Conservation (phyloP, 2,329 filamentous ascomycete genomes). For the Onygenales sp. region DNA sequence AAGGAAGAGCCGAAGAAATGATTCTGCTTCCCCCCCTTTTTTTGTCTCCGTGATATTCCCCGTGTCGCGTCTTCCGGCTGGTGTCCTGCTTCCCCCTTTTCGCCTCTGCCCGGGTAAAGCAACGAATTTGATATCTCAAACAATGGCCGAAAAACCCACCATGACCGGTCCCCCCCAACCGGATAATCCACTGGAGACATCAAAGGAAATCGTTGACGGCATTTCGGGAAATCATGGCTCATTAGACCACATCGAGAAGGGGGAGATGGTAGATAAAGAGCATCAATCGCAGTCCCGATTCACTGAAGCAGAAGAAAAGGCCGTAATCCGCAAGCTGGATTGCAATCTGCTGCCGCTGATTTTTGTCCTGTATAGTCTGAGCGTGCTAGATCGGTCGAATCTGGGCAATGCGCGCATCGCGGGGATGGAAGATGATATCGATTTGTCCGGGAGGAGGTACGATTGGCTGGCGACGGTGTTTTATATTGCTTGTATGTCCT, state of each 20-base stretch:
- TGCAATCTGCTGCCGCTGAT: slow-evolving; percentile 32
- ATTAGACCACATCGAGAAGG: background rate
- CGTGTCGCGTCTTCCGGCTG: too few relatives aligned
- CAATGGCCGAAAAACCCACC: background rate
- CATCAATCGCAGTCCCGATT: background rate
- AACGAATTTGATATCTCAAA: background rate
- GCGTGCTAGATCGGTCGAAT: slow-evolving; percentile 9
- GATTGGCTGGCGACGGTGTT: slow-evolving; percentile 13
- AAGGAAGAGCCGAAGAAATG: too few relatives aligned
- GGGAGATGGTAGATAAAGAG: background rate
- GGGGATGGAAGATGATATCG: slow-evolving; percentile 11
- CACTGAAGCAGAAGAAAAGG: slow-evolving; percentile 7
- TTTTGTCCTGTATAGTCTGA: slow-evolving; percentile 38
- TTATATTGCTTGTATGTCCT: slow-evolving; percentile 13
- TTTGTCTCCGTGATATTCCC: too few relatives aligned
- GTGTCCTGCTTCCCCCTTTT: too few relatives aligned
- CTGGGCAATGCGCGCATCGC: slow-evolving; percentile 11
- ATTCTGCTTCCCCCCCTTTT: too few relatives aligned
- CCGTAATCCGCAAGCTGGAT: slow-evolving; percentile 26
- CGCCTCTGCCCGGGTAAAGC: background rate
- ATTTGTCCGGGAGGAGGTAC: slow-evolving; percentile 11
- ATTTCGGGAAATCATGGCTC: background rate
- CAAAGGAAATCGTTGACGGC: background rate
- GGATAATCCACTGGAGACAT: background rate
- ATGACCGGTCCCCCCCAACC: background rate